Evolutionary conservation across 2,329 filamentous ascomycete genomes (phyloP).

Genomic region (Botrytis medusae): DNA sequence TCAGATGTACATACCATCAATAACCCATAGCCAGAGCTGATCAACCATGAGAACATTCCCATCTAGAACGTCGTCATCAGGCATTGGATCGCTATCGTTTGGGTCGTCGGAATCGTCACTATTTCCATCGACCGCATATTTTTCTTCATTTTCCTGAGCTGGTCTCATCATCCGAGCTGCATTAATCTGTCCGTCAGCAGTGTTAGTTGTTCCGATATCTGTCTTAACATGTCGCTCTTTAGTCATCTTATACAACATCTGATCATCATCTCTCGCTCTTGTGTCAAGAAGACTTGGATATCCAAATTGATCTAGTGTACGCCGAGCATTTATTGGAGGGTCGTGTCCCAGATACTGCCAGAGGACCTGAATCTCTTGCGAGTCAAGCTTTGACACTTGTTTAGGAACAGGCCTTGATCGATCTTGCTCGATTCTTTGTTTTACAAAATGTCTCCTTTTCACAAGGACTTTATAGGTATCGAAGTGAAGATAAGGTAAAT

Average conservation of each 20-base stretch:
- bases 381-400: constrained; percentile 19
- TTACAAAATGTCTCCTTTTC: not conserved
- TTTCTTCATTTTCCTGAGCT: not conserved
- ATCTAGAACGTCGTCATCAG: constrained; percentile 22
- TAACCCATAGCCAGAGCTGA: constrained; percentile 24
- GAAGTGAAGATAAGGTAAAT: constrained; percentile 4
- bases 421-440: not conserved
- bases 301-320: constrained; percentile 25
- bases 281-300: constrained; percentile 25
- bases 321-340: constrained; percentile 23
- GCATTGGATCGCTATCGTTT: constrained; percentile 5
- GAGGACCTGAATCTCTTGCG: constrained; percentile 21
- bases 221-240: not conserved
- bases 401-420: constrained; percentile 22
- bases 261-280: constrained; percentile 21
- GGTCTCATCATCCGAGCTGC: not conserved
- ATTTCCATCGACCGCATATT: not conserved
- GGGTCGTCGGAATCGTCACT: not conserved
- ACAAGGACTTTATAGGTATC: not conserved
- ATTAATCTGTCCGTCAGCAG: not conserved
- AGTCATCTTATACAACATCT: not conserved
- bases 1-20: constrained; percentile 19
- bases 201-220: not conserved
- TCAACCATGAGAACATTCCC: constrained; percentile 25
- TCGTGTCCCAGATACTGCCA: constrained; percentile 27